These are phyloP conservation scores for Podaxis sp. DNA, from an alignment of 768 basidiomycete species.

Conservation along the genomic window DNA sequence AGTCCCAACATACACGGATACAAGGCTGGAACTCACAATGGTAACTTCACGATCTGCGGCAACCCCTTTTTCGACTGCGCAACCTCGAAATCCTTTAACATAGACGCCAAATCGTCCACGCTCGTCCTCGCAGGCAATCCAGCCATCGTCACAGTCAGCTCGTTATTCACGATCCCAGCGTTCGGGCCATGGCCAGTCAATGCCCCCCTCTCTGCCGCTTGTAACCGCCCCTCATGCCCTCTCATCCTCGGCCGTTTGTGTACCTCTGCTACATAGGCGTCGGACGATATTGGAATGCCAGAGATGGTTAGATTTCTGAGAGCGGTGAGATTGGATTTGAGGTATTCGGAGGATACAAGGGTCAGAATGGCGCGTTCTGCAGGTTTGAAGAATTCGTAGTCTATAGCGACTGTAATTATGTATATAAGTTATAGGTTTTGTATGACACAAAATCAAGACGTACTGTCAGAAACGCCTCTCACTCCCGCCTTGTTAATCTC, in stretches of 20 bases:
- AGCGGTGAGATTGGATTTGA: conserved; percentile 38
- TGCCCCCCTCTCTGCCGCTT: conserved; percentile 25
- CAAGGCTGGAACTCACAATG: conserved; percentile 39
- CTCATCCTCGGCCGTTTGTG: conserved; percentile 17
- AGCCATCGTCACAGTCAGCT: conserved; percentile 56
- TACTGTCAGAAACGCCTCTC: conserved; percentile 48
- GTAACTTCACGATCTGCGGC: conserved; percentile 50
- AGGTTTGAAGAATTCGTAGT: conserved; percentile 61
- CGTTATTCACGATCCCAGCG: conserved; percentile 48
- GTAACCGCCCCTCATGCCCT: conserved; percentile 30
- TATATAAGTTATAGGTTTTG: not conserved
- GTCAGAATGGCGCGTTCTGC: conserved; percentile 60
- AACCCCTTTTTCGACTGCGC: conserved; percentile 35
- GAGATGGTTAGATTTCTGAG: conserved; percentile 47
- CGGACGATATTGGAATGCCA: conserved; percentile 29
- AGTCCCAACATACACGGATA: not conserved
- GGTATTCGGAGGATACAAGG: conserved; percentile 45
- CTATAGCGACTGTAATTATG: conserved; percentile 49
- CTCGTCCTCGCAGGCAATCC: conserved; percentile 58
- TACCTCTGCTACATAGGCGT: not conserved
- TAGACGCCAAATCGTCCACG: conserved; percentile 32
- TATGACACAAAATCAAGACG: conserved; percentile 1
- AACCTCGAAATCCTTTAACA: conserved; percentile 47
- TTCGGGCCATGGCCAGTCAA: conserved; percentile 45
- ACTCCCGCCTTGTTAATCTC: conserved; percentile 39